These are phyloP conservation scores for Citrullus mucosospermus DNA, from an alignment of 306 rosid species.

Conservation along the genomic window DNA sequence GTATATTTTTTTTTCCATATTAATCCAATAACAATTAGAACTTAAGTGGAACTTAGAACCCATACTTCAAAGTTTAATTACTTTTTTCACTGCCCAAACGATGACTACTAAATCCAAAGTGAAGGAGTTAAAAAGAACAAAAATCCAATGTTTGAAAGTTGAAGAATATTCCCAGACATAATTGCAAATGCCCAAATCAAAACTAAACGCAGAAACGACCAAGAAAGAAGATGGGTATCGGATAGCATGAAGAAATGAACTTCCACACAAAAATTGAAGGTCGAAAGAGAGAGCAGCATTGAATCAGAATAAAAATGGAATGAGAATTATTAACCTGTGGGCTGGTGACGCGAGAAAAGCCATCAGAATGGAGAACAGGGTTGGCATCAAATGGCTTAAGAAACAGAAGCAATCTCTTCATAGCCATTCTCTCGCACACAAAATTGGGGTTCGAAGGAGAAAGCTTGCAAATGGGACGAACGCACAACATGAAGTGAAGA, in stretches of 20 bases:
- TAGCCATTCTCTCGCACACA: slow-evolving; percentile 23
- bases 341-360: slow-evolving; percentile 25
- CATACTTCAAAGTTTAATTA: background rate
- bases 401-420: slow-evolving; percentile 43
- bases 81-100: background rate
- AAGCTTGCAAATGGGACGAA: background rate
- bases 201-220: background rate
- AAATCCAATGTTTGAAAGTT: background rate
- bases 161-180: background rate
- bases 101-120: background rate
- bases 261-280: background rate
- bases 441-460: background rate
- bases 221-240: background rate
- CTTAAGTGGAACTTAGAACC: background rate
- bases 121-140: background rate
- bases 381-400: slow-evolving; percentile 44
- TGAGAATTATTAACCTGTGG: slow-evolving; percentile 31
- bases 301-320: background rate
- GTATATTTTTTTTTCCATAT: too few species aligned
- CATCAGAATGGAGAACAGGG: slow-evolving; percentile 25
- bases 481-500: background rate
- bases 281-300: background rate
- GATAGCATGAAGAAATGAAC: background rate
- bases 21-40: background rate
- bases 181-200: background rate